Evolutionary conservation across 352 stramenopile genomes (phyloP), one percentile per base, ranked within the genome.

Genomic region (Globisporangium acanthophoron): DNA sequence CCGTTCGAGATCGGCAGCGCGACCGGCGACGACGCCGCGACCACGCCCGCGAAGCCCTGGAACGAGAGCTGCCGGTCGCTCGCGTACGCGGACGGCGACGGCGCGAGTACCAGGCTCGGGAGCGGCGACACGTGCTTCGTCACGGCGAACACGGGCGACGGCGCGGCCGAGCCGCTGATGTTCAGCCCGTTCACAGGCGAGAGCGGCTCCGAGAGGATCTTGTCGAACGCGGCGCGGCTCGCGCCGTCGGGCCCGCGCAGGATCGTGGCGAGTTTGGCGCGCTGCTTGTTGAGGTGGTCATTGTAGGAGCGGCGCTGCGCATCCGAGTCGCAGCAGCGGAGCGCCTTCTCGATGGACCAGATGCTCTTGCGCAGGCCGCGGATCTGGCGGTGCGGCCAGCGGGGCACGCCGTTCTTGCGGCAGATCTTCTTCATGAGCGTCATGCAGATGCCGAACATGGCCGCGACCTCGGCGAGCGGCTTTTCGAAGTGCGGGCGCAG

Each of bases 371-470:
- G 78, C 13, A 88, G 75, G 21, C 76, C 78, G 39, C 76, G 75
- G 55, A 91, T 86, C 58, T 89, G 81, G 52, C 81, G 78, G 66
- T 89, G 77, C 43, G 81, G 81, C 81, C 81, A 91, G 37, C 78
- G 77, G 33, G 73, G 73, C 54, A 89, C 75, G 50, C 80, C 77
- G 62, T 88, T 88, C 62, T 88, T 87, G 53, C 81, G 77, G 71
- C 81, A 91, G 61, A 89, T 89, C 67, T 88, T 88, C 71, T 91
- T 89, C 81, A 91, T 89, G 46, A 91, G 66, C 57, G 81, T 91
- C 79, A 86, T 87, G 62, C 81, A 91, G 62, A 91, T 91, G 43
- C 81, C 76, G 46, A 91, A 89, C 64, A 89, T 78, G 49, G 68
- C 74, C 24, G 78, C 76, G 64, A 87, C 81, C 47, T 91, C 78